phyloP scores from a whole-genome alignment of 2,329 filamentous ascomycete genomes.

The Fusarium lateritium region DNA sequence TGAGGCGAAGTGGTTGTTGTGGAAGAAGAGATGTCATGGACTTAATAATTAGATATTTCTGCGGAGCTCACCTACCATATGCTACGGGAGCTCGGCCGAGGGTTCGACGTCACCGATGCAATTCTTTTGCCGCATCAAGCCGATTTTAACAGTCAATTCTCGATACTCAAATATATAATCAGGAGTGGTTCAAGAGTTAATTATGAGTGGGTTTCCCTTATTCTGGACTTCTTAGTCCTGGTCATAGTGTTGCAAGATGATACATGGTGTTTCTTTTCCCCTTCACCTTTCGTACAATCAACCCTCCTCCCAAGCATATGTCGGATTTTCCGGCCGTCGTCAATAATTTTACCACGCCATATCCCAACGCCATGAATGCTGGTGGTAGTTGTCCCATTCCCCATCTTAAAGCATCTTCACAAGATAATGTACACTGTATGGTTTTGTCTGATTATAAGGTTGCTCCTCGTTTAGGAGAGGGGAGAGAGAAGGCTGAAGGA shows the following conservation, averaged over 20 bases:
- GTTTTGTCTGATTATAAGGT: slow-evolving; percentile 22
- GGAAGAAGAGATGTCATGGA: slow-evolving; percentile 10
- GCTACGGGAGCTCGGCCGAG: slow-evolving; percentile 31
- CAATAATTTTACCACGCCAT: slow-evolving; percentile 33
- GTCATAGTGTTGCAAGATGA: slow-evolving; percentile 40
- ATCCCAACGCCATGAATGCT: slow-evolving; percentile 50
- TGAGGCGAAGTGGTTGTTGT: slow-evolving; percentile 8
- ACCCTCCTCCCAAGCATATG: slow-evolving; percentile 39
- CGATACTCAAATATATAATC: not conserved
- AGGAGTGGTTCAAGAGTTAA: slow-evolving; percentile 15
- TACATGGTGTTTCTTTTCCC: slow-evolving; percentile 40
- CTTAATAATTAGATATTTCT: slow-evolving; percentile 36
- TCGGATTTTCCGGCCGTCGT: slow-evolving; percentile 34
- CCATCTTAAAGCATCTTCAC: slow-evolving; percentile 19
- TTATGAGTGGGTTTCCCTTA: slow-evolving; percentile 45
- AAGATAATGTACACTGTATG: slow-evolving; percentile 48
- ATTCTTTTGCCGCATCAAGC: slow-evolving; percentile 31
- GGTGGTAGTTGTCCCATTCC: slow-evolving; percentile 26
- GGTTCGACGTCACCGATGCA: slow-evolving; percentile 39
- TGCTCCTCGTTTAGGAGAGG: slow-evolving; percentile 65
- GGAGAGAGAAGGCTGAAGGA: slow-evolving; percentile 72
- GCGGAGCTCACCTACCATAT: slow-evolving; percentile 25
- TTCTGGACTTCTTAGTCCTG: slow-evolving; percentile 31
- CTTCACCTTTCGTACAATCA: slow-evolving; percentile 40
- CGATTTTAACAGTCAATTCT: not conserved